phyloP scores from a whole-genome alignment of 306 rosid species.

The Ochetophila trinervis region DNA sequence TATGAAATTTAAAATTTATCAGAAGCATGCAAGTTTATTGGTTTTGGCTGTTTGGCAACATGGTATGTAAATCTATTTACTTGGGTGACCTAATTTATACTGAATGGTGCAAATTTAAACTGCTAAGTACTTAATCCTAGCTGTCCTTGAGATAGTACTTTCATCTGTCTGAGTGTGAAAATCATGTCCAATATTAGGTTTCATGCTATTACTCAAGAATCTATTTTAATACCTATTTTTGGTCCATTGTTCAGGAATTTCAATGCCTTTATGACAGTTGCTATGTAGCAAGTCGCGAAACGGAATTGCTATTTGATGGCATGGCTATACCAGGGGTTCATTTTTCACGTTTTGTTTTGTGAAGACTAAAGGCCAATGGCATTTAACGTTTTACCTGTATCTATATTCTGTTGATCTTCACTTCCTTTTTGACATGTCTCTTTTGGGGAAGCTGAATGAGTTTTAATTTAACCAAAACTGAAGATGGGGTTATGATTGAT shows the following conservation, averaged over 20 bases:
- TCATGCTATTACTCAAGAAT: background rate
- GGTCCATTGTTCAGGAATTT: conserved; percentile 65
- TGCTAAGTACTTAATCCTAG: background rate
- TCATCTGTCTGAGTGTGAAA: background rate
- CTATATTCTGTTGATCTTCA: background rate
- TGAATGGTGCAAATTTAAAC: too few relatives aligned
- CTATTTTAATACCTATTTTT: conserved; percentile 15
- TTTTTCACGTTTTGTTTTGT: conserved; percentile 25
- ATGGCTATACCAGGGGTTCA: conserved; percentile 12
- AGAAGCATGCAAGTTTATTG: too few relatives aligned
- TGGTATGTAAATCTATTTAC: too few relatives aligned
- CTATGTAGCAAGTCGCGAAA: conserved; percentile 15
- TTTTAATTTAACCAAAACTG: conserved; percentile 12
- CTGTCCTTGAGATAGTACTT: background rate
- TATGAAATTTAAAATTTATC: too few relatives aligned
- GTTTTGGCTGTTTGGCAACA: too few relatives aligned
- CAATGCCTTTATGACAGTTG: conserved; percentile 86
- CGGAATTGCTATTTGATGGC: conserved; percentile 33
- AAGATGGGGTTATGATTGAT: conserved; percentile 7
- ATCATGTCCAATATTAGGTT: background rate
- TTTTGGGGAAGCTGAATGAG: conserved; percentile 16
- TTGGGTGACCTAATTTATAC: too few relatives aligned
- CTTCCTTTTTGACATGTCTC: conserved; percentile 4
- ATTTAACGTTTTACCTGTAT: conserved; percentile 26
- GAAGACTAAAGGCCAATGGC: conserved; percentile 29